Evolutionary conservation across 2,329 filamentous ascomycete genomes (phyloP), one percentile per base, ranked within the genome.

Genomic region (Truncatella angustata): DNA sequence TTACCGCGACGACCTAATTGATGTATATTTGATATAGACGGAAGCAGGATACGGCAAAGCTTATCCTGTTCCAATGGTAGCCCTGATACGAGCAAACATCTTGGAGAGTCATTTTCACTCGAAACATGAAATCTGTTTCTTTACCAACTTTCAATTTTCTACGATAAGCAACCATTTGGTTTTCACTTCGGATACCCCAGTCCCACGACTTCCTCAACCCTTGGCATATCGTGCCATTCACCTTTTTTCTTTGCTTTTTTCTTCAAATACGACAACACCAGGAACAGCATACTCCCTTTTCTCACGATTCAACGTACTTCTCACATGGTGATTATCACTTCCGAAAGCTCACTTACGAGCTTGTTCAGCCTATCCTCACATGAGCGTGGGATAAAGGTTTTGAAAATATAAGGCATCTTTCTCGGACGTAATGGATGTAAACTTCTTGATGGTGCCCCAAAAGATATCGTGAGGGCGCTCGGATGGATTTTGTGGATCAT

Each of bases 141-240:
- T 37, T 26, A 49, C 46, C 20, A 16, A 20, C 30, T 14, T 34
- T 37, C 34, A 26, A 21, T 37, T 20, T 26, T 49, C 34, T 49
- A 49, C 46, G 34, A 37, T 21, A 37, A 16, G 30, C 20, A 39
- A 37, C 46, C 35, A 37, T 49, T 49, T 39, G 30, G 34, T 37
- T 37, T 36, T 49, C 34, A 20, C 18, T 49, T 49, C 28, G 21
- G 45, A 49, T 49, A 49, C 45, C 45, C 45, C 34, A 21, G 45
- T 49, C 45, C 18, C 34, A 24, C 45, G 45, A 49, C 45, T 49
- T 49, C 45, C 34, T 49, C 45, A 16, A 26, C 30, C 45, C n/a
- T 44, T 49, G 45, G 34, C 45, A 39, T 23, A 39, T 23, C 44
- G 16, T 36, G 45, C 34, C 34, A 36, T 16, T 37, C 18, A 24